Evolutionary conservation across 129 eudicot species (phyloP).

Genomic region (Artemisia argyi): DNA sequence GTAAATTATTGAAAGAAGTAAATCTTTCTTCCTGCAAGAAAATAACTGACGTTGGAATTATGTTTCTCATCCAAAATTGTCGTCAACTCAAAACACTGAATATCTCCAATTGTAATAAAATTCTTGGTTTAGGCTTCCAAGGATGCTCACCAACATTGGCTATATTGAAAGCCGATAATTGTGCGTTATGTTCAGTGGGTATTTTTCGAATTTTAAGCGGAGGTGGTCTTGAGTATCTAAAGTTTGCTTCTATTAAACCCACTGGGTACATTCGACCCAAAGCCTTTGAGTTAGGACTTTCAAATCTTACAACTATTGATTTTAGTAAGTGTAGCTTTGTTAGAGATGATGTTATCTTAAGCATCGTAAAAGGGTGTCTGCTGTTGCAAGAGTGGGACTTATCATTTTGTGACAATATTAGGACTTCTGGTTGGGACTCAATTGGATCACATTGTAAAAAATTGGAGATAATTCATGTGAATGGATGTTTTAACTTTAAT

Average conservation of each 20-base stretch:
- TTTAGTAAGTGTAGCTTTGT: too few relatives aligned
- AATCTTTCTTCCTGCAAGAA: slow-evolving; percentile 47
- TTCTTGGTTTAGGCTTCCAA: slow-evolving; percentile 54
- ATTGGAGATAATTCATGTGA: slow-evolving; percentile 60
- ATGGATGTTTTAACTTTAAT: slow-evolving; percentile 49
- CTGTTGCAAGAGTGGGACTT: slow-evolving; percentile 64
- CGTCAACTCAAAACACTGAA: slow-evolving; percentile 41
- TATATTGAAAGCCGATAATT: too few relatives aligned
- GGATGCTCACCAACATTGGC: slow-evolving; percentile 32
- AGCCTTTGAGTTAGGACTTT: too few relatives aligned
- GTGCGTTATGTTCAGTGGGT: too few relatives aligned
- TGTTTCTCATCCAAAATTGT: slow-evolving; percentile 41
- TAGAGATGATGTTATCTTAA: too few relatives aligned
- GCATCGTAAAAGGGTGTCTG: slow-evolving; percentile 56
- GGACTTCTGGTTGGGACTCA: slow-evolving; percentile 47
- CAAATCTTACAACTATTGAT: too few relatives aligned
- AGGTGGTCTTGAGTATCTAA: too few relatives aligned
- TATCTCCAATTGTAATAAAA: slow-evolving; percentile 37
- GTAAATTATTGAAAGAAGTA: slow-evolving; percentile 44
- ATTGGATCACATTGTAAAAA: slow-evolving; percentile 49
- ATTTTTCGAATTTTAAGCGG: too few relatives aligned
- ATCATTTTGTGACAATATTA: slow-evolving; percentile 50
- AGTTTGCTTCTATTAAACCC: too few relatives aligned
- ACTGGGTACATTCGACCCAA: too few relatives aligned
- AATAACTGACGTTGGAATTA: slow-evolving; percentile 40